Base-by-base conservation (phyloP, 73 alveolate genomes). In the Paramecium sexaurelia region DNA sequence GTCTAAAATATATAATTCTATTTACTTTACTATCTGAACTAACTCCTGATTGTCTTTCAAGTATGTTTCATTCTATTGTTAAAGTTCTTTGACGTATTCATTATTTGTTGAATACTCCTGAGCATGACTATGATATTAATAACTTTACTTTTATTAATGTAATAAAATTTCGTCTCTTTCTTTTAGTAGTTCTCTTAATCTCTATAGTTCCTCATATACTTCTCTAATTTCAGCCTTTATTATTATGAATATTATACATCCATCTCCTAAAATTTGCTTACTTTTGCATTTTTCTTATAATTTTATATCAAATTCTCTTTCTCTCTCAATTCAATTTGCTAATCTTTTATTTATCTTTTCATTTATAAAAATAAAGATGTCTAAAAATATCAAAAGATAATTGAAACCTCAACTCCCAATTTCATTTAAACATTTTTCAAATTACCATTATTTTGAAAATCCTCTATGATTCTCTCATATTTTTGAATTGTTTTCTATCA, bases 401-500 rank as follows among this genome's bases (percentile, higher is more conserved):
- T 71, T 8, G 8, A 1, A 11, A 71, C 86, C 55, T 78, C 90
- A 29, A 78, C 90, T 78, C 90, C 90, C 55, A 78, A 78, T 78
- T 78, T 78, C 90, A 78, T 78, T 40, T 78, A 17, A 3, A 78
- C 68, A 39, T 78, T 78, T 33, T 78, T 78, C 39, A 78, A 22
- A 78, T 78, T 43, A 19, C 90, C 90, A 78, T 45, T 78, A 78
- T 78, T 78, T 43, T 78, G 71, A 78, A 78, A 78, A 45, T 78
- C 90, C 55, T 78, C 90, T 2, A 78, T 78, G 22, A 78, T 78
- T 78, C 90, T 78, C 33, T 78, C 90, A 22, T 78, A 78, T 78
- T 78, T 78, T 43, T 78, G 32, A 10, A 78, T 78, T 5, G 33
- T 24, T 78, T 78, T 78, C 90, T 78, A 78, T 29, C 5, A 39